Percentiles rank a stretch among this genome's conserved stretches.
Evolutionary conservation across 352 stramenopile species (phyloP).

Genomic region (Phytopythium vexans): DNA sequence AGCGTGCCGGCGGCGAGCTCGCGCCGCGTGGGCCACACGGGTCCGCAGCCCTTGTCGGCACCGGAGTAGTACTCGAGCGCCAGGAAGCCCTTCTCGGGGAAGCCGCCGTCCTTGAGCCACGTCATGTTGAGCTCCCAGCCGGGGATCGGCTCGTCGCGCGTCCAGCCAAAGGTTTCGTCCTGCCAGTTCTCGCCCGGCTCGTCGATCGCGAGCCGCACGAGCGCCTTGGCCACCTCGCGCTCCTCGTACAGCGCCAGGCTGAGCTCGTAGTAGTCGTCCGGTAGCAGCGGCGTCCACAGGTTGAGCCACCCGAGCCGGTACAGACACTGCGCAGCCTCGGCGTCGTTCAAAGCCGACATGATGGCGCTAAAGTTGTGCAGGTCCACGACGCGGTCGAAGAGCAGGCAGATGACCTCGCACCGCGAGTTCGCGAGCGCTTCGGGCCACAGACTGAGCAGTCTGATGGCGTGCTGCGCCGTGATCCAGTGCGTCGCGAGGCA

Average conservation of each 20-base stretch:
- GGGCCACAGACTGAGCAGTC: slow-evolving; percentile 49
- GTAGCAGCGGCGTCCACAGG: slow-evolving; percentile 56
- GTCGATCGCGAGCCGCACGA: slow-evolving; percentile 75
- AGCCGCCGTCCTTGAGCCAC: slow-evolving; percentile 77
- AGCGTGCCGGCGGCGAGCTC: slow-evolving; percentile 54
- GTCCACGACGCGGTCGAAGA: slow-evolving; percentile 70
- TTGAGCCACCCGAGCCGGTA: slow-evolving; percentile 76
- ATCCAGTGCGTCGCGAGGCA: slow-evolving; percentile 67
- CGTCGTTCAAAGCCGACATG: slow-evolving; percentile 47
- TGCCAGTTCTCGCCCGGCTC: slow-evolving; percentile 84
- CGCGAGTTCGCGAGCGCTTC: slow-evolving; percentile 36
- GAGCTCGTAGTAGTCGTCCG: slow-evolving; percentile 81
- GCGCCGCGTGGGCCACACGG: slow-evolving; percentile 60
- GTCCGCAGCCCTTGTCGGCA: slow-evolving; percentile 63
- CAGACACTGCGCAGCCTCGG: slow-evolving; percentile 53
- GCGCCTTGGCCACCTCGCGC: slow-evolving; percentile 62
- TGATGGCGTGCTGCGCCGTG: slow-evolving; percentile 54
- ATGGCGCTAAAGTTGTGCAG: slow-evolving; percentile 70
- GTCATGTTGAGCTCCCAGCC: slow-evolving; percentile 81
- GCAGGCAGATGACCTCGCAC: slow-evolving; percentile 57
- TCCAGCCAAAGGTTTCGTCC: slow-evolving; percentile 73
- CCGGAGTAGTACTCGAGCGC: slow-evolving; percentile 79
- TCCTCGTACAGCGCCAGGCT: slow-evolving; percentile 67
- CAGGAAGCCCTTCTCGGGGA: slow-evolving; percentile 74
- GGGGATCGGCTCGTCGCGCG: slow-evolving; percentile 68